Evolutionary conservation across 192 early-diverging fungal genomes (phyloP).

Genomic region (Entrophospora sp.): DNA sequence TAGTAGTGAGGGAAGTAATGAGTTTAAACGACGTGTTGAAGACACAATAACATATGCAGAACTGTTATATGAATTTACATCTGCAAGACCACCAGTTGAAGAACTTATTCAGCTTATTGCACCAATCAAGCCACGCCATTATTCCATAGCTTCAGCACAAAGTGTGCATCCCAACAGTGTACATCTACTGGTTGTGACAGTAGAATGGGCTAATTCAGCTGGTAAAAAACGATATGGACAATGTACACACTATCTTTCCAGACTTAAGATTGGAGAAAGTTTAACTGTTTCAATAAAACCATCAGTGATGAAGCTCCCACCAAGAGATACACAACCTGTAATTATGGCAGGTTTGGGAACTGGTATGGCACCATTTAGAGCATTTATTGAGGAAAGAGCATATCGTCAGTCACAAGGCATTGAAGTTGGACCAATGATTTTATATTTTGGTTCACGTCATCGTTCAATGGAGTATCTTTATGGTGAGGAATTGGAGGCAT

Average conservation of each 20-base stretch:
- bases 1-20: constrained; percentile 62
- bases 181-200: constrained; percentile 86
- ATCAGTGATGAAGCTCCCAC: constrained; percentile 93
- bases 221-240: constrained; percentile 75
- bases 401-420: constrained; percentile 66
- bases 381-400: constrained; percentile 91
- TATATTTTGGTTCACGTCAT: constrained; percentile 96
- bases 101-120: constrained; percentile 68
- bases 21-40: constrained; percentile 73
- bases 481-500: constrained; percentile 95
- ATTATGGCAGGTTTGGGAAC: constrained; percentile 97
- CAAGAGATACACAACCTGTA: constrained; percentile 70
- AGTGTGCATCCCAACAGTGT: constrained; percentile 82
- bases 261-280: constrained; percentile 53
- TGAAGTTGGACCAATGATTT: constrained; percentile 85
- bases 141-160: constrained; percentile 93
- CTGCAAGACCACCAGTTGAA: constrained; percentile 64
- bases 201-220: constrained; percentile 70
- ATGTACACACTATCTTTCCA: constrained; percentile 80
- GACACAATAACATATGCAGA: constrained; percentile 84
- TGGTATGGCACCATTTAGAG: constrained; percentile 97
- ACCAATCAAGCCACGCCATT: constrained; percentile 91
- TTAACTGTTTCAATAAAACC: constrained; percentile 90
- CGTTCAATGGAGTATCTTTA: constrained; percentile 91
- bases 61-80: constrained; percentile 74